These are phyloP conservation scores for Hypoxylon fuscum DNA, from an alignment of 495 filamentous ascomycete species.

Conservation along the genomic window DNA sequence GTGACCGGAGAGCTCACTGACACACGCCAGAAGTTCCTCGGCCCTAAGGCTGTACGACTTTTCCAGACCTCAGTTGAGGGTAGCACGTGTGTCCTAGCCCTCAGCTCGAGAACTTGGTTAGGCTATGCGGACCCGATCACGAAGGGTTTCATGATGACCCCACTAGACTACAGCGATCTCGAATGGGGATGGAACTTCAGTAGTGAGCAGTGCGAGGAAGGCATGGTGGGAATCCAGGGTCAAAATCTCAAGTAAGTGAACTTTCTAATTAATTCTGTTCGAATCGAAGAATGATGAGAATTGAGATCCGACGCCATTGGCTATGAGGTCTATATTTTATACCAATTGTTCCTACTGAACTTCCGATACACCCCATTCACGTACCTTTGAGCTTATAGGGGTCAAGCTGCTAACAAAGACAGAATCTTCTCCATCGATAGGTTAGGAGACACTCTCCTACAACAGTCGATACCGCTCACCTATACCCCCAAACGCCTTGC, in stretches of 20 bases:
- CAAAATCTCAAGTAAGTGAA: conserved; percentile 83
- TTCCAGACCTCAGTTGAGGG: conserved; percentile 87
- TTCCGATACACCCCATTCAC: conserved; percentile 7
- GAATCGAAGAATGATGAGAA: conserved; percentile 72
- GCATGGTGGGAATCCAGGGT: conserved; percentile 95
- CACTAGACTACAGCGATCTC: conserved; percentile 84
- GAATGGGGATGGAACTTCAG: conserved; percentile 97
- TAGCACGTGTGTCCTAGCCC: conserved; percentile 85
- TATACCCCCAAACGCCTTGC: conserved; percentile 91
- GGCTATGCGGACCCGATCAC: conserved; percentile 87
- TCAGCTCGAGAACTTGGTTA: conserved; percentile 91
- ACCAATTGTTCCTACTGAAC: conserved; percentile 67
- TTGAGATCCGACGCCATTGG: conserved; percentile 56
- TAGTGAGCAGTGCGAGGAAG: conserved; percentile 89
- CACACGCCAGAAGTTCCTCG: conserved; percentile 91
- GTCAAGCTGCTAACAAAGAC: conserved; percentile 75
- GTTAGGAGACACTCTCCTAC: conserved; percentile 83
- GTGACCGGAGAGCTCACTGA: conserved; percentile 93
- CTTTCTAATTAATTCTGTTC: conserved; percentile 30
- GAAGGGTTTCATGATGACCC: conserved; percentile 88
- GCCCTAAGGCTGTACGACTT: conserved; percentile 84
- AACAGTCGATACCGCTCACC: conserved; percentile 86
- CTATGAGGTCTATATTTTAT: conserved; percentile 59
- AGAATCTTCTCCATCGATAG: conserved; percentile 94
- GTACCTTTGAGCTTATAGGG: neutral